These are phyloP conservation scores for Colletotrichum viniferum DNA, from an alignment of 2,329 filamentous ascomycete genomes.

Conservation along the genomic window DNA sequence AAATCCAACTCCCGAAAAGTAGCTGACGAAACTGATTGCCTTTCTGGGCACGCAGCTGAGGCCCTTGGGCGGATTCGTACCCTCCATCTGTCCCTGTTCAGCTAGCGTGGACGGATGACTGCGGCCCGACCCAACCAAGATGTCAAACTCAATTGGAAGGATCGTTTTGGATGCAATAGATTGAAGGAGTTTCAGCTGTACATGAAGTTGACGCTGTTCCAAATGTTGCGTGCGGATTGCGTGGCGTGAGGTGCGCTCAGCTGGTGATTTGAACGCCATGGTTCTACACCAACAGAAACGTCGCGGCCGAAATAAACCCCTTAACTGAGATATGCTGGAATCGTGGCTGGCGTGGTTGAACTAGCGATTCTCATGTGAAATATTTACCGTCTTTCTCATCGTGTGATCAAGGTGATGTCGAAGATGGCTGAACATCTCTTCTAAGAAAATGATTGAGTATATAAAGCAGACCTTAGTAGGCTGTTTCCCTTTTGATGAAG, in stretches of 20 bases:
- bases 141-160: background rate
- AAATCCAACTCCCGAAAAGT: background rate
- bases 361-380: background rate
- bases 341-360: background rate
- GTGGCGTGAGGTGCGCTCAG: background rate
- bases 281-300: background rate
- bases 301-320: fast-evolving
- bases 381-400: background rate
- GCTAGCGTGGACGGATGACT: background rate
- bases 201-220: fast-evolving
- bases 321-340: background rate
- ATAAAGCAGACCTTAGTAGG: background rate
- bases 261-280: background rate
- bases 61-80: background rate
- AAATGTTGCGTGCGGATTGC: background rate
- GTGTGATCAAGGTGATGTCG: background rate
- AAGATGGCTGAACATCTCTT: background rate
- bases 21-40: background rate
- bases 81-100: background rate
- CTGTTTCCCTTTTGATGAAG: background rate
- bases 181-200: background rate
- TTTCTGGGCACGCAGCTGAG: background rate
- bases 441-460: background rate
- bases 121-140: background rate
- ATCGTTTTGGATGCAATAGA: background rate